Evolutionary conservation across 257 asterid genomes (phyloP).

Genomic region (Solanum dulcamara): DNA sequence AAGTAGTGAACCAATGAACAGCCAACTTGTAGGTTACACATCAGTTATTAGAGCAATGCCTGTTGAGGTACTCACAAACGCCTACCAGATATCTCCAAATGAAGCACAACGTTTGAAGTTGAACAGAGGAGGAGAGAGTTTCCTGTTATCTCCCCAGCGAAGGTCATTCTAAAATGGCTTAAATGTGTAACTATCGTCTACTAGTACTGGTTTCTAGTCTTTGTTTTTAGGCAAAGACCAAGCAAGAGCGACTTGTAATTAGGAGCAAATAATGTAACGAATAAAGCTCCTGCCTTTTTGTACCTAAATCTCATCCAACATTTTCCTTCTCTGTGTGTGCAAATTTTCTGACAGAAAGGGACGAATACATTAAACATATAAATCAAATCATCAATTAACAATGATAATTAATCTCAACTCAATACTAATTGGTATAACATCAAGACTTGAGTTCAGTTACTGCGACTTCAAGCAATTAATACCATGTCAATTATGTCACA

Average conservation of each 20-base stretch:
- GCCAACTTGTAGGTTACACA: conserved; percentile 50
- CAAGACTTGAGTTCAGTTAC: not conserved
- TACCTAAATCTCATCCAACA: not conserved
- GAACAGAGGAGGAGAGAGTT: conserved; percentile 48
- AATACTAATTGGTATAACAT: not conserved
- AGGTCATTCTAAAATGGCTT: not conserved
- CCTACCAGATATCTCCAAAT: conserved; percentile 39
- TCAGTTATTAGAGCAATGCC: conserved; percentile 67
- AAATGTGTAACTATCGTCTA: not conserved
- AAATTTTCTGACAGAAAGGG: not conserved
- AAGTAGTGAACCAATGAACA: conserved; percentile 36
- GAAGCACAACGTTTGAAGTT: conserved; percentile 44
- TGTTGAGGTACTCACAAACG: conserved; percentile 36
- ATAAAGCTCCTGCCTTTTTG: conserved; percentile 1
- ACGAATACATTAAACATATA: not conserved
- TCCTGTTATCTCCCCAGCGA: conserved; percentile 30
- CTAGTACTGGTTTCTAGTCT: not conserved
- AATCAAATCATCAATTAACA: not conserved
- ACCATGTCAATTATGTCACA: not conserved
- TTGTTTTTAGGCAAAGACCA: not conserved
- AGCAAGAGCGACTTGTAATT: not conserved
- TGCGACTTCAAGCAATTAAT: not conserved
- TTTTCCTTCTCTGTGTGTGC: not conserved
- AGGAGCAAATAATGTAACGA: not conserved
- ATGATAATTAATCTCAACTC: not conserved